Conservation (phyloP, 306 rosid genomes). For the Begonia peltatifolia region DNA sequence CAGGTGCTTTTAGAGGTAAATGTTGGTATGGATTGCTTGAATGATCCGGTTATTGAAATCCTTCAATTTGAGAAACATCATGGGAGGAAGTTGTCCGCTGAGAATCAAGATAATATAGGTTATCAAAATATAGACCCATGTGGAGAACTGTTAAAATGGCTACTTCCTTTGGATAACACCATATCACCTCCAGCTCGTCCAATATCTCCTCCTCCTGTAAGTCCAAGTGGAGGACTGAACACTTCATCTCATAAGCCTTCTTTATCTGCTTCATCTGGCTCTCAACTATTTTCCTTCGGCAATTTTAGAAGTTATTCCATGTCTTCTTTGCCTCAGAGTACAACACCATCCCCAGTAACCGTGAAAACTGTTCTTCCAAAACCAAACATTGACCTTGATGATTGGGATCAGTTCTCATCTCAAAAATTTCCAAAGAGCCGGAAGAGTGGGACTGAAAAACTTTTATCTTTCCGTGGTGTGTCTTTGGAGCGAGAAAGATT, state of each 20-base stretch:
- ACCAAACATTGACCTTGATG: conserved; percentile 65
- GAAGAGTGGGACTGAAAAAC: conserved; percentile 35
- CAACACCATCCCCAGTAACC: conserved; percentile 32
- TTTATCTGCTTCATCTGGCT: conserved; percentile 36
- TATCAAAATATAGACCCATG: conserved; percentile 49
- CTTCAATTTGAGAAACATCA: conserved; percentile 78
- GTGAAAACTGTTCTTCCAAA: conserved; percentile 61
- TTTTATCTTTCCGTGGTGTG: conserved; percentile 83
- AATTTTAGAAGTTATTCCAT: conserved; percentile 92
- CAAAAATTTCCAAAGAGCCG: conserved; percentile 30
- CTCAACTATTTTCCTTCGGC: conserved; percentile 53
- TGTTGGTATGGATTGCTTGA: conserved; percentile 53
- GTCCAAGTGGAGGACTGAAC: conserved; percentile 43
- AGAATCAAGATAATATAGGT: conserved; percentile 25
- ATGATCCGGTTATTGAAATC: conserved; percentile 80
- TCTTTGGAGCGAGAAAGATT: conserved; percentile 78
- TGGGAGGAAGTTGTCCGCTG: conserved; percentile 29
- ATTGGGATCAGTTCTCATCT: conserved; percentile 57
- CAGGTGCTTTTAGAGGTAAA: conserved; percentile 90
- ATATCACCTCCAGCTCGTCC: conserved; percentile 35
- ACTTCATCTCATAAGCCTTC: conserved; percentile 40
- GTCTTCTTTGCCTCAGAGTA: conserved; percentile 77
- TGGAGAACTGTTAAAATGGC: conserved; percentile 75
- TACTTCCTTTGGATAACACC: conserved; percentile 76
- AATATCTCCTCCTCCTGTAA: conserved; percentile 36